These are phyloP conservation scores for Fusarium sp. DNA, from an alignment of 2,329 filamentous ascomycete species.

Conservation along the genomic window DNA sequence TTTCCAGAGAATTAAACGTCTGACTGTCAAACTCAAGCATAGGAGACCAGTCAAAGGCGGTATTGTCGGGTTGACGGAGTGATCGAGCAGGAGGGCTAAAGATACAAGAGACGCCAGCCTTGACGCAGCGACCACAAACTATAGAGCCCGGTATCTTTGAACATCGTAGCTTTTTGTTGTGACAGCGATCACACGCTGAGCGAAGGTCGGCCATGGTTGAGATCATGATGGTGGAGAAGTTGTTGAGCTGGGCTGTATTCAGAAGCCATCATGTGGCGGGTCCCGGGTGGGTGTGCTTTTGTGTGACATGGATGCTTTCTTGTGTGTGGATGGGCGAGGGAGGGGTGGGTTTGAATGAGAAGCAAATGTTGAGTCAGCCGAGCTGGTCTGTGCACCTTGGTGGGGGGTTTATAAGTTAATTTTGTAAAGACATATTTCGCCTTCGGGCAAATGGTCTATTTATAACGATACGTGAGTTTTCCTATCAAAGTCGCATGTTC, in stretches of 20 bases:
- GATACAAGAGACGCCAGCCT: slow-evolving; percentile 52
- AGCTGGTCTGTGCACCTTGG: too few species aligned
- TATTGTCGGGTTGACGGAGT: slow-evolving; percentile 18
- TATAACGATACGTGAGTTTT: background rate
- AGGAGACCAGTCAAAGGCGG: slow-evolving; percentile 38
- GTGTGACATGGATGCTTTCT: too few species aligned
- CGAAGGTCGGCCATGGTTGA: slow-evolving; percentile 41
- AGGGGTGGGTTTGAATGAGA: too few species aligned
- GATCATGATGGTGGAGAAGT: background rate
- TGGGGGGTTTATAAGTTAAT: too few species aligned
- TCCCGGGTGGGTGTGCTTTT: too few species aligned
- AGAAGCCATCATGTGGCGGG: too few species aligned
- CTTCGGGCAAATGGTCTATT: background rate
- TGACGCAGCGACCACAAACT: slow-evolving; percentile 55
- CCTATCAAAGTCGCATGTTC: too few species aligned
- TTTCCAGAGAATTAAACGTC: background rate
- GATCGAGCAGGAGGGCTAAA: slow-evolving; percentile 54
- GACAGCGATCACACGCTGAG: slow-evolving; percentile 57
- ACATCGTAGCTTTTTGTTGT: slow-evolving; percentile 59
- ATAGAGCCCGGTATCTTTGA: slow-evolving; percentile 50
- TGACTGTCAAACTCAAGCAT: slow-evolving; percentile 22
- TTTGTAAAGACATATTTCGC: too few species aligned
- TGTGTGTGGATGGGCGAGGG: too few species aligned
- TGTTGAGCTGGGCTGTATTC: too few species aligned
- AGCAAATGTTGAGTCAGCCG: too few species aligned